Base-by-base conservation (phyloP, 2,329 filamentous ascomycete genomes). In the Pseudogymnoascus sp. region DNA sequence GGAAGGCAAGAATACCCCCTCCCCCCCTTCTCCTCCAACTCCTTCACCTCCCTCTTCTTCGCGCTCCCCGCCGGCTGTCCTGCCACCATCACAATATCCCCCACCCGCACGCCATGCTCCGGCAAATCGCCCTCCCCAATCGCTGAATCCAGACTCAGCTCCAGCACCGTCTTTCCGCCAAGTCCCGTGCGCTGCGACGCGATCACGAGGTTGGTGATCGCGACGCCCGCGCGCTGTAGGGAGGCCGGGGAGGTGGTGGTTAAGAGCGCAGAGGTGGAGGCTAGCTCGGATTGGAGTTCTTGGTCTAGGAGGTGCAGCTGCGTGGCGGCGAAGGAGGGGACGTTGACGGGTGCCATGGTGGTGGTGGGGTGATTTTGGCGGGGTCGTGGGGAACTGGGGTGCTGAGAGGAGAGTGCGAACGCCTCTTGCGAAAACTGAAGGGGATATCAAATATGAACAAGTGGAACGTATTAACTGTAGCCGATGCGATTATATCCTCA, bases 161-260 rank as follows among this genome's bases (percentile, higher is more conserved):
- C 92, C 3, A 96, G 76, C 1, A 99, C 87, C 0, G 89, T 90
- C 64, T 90, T 89, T n/a, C 94, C 94, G 13, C 92, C 94, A 35
- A 96, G 78, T 0, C 94, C 94, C 0, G 94, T 99, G 28, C 92
- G 86, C 70, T 89, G 88, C 15, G 88, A 86, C 9, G 81, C 77
- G 33, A 95, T 76, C 30, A 82, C 76, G 7, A 97, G 82, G 72
- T 92, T 92, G 13, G 84, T 83, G 67, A 94, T 78, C 30, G 90
- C 90, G 38, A 90, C 79, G n/a, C 90, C 90, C 5, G 88, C 88
- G 61, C 87, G 84, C 69, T 89, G 82, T 10, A 95, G 82, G 0
- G 82, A 78, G 0, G 80, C 75, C 3, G 90, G 89, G 55, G 85
- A 83, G 71, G 88, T 82, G 48, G 80, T 81, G 45, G 83, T 79